Conservation (phyloP, 805 yeast species). For the Pichia pseudocactophila region DNA sequence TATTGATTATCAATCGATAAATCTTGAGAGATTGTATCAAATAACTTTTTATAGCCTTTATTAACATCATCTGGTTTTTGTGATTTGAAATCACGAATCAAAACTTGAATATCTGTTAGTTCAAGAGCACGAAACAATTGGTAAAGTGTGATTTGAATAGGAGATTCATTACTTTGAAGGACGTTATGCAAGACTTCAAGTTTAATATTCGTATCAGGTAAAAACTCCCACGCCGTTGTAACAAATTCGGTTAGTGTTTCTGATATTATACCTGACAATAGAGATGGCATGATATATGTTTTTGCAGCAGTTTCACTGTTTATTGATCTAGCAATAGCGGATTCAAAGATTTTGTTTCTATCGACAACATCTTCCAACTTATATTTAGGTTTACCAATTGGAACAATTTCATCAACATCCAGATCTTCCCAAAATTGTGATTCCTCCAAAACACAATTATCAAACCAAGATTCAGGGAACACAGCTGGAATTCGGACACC, state of each 20-base stretch:
- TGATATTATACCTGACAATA: slow-evolving; percentile 25
- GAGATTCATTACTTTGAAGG: slow-evolving; percentile 31
- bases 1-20: slow-evolving; percentile 24
- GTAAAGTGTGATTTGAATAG: slow-evolving; percentile 32
- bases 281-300: slow-evolving; percentile 26
- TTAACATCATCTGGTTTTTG: slow-evolving; percentile 15
- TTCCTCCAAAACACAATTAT: slow-evolving; percentile 24
- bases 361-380: slow-evolving; percentile 24
- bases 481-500: slow-evolving; percentile 47
- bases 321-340: slow-evolving; percentile 18
- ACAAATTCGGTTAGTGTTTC: slow-evolving; percentile 20
- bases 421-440: slow-evolving; percentile 13
- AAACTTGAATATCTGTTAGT: slow-evolving; percentile 24
- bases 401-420: slow-evolving; percentile 11
- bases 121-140: slow-evolving; percentile 31
- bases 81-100: slow-evolving; percentile 19
- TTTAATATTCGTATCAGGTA: slow-evolving; percentile 27
- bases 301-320: slow-evolving; percentile 15
- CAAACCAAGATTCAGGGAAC: slow-evolving; percentile 33
- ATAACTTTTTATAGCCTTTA: slow-evolving; percentile 22
- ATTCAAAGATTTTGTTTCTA: slow-evolving; percentile 22
- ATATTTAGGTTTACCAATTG: slow-evolving; percentile 28
- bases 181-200: slow-evolving; percentile 29
- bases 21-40: slow-evolving; percentile 9
- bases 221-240: slow-evolving; percentile 23